Evolutionary conservation across 2,329 filamentous ascomycete species (phyloP).

Genomic region (Cyphellophora europaea): DNA sequence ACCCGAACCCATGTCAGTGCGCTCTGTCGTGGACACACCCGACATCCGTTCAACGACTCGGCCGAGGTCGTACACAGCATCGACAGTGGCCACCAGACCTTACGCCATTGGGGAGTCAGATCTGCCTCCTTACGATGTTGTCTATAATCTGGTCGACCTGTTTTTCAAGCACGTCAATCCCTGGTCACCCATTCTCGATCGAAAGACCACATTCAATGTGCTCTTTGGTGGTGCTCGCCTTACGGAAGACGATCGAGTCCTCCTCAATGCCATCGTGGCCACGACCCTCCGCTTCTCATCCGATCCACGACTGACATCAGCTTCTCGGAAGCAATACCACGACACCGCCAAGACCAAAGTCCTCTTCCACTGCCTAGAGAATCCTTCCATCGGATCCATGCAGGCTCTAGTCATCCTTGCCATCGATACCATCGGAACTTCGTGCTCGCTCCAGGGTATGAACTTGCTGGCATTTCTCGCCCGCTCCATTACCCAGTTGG

Average conservation of each 20-base stretch:
- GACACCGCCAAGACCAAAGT: slow-evolving; percentile 77
- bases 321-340: slow-evolving; percentile 66
- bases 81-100: neutral
- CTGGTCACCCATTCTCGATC: slow-evolving; percentile 85
- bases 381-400: slow-evolving; percentile 77
- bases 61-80: neutral
- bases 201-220: slow-evolving; percentile 69
- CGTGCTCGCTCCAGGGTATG: slow-evolving; percentile 86
- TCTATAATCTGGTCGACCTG: slow-evolving; percentile 64
- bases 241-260: slow-evolving; percentile 30
- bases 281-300: slow-evolving; percentile 78
- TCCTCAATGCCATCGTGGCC: slow-evolving; percentile 60
- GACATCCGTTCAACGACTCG: neutral
- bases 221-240: slow-evolving; percentile 69
- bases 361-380: slow-evolving; percentile 76
- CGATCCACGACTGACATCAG: slow-evolving; percentile 63
- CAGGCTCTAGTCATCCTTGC: slow-evolving; percentile 83
- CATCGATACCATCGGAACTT: slow-evolving; percentile 72
- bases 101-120: neutral
- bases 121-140: slow-evolving; percentile 63
- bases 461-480: slow-evolving; percentile 84
- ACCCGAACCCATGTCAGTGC: neutral
- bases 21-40: neutral
- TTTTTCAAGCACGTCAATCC: slow-evolving; percentile 75
- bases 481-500: slow-evolving; percentile 77